phyloP scores from a whole-genome alignment of 306 rosid genomes.

The Datisca glomerata region DNA sequence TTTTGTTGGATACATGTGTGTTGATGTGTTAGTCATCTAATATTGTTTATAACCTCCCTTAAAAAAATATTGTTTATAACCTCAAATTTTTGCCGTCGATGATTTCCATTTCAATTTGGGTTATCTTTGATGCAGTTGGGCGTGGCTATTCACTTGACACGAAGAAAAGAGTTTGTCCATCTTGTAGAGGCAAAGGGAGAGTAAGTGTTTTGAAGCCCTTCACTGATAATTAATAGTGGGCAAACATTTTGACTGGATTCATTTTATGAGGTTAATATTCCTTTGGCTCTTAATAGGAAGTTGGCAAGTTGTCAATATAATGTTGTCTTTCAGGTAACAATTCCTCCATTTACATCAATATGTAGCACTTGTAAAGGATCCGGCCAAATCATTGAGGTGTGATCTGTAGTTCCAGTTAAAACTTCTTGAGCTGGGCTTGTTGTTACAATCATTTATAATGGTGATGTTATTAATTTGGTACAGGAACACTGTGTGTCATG shows the following conservation, averaged over 20 bases:
- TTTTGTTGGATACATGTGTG: too few species aligned
- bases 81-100: constrained; percentile 4
- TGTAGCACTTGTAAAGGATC: constrained; percentile 84
- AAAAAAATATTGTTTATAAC: constrained; percentile 3
- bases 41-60: not conserved
- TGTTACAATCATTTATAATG: constrained; percentile 13
- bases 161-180: constrained; percentile 61
- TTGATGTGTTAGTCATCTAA: too few species aligned
- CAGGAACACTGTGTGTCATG: constrained; percentile 69
- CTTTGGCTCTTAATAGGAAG: too few species aligned
- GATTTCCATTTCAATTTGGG: too few species aligned
- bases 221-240: constrained; percentile 14
- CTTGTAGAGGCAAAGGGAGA: constrained; percentile 85
- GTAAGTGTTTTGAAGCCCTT: constrained; percentile 54
- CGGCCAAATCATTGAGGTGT: constrained; percentile 65
- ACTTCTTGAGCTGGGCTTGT: constrained; percentile 10
- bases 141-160: constrained; percentile 63
- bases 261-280: too few species aligned
- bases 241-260: too few species aligned
- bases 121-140: constrained; percentile 48
- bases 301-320: too few species aligned
- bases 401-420: constrained; percentile 8
- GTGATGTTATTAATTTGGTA: constrained; percentile 11
- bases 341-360: constrained; percentile 88
- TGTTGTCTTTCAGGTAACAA: constrained; percentile 52